Percentiles rank a stretch among this genome's conserved stretches.
Conservation (phyloP, 225 moss, liverwort and hornwort genomes). For the Bryoerythrophyllum caledonicum region DNA sequence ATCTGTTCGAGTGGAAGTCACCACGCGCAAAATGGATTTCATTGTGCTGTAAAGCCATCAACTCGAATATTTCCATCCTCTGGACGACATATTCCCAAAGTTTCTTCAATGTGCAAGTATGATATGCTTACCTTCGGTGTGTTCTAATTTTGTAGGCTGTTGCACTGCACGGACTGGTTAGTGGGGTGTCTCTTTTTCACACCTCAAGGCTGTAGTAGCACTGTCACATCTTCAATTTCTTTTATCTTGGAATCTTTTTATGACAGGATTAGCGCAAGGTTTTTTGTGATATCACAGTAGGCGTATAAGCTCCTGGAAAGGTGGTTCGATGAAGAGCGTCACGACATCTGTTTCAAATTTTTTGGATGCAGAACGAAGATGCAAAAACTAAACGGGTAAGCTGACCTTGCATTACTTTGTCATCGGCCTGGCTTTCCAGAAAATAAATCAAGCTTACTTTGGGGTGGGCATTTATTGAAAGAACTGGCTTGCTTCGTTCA, state of each 20-base stretch:
- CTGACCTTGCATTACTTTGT: neutral
- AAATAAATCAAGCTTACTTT: neutral
- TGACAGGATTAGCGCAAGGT: neutral
- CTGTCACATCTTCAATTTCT: neutral
- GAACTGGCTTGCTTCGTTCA: neutral
- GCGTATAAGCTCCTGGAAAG: neutral
- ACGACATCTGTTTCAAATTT: neutral
- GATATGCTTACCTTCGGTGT: conserved; percentile 13
- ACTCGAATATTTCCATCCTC: neutral
- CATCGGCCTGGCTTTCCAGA: neutral
- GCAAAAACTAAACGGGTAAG: neutral
- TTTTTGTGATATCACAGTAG: neutral
- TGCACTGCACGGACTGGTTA: neutral
- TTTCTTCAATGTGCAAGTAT: conserved; percentile 7
- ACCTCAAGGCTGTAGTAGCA: neutral
- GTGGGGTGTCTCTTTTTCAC: neutral
- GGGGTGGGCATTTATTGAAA: conserved; percentile 1
- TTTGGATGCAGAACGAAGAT: neutral
- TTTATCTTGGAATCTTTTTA: neutral
- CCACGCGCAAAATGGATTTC: conserved; percentile 48
- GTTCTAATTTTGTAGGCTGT: conserved; percentile 14
- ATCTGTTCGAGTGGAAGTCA: conserved; percentile 53
- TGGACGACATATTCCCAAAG: neutral
- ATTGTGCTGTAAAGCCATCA: conserved; percentile 42
- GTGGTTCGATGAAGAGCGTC: neutral